Conservation (phyloP, 2,329 filamentous ascomycete species). For the Phaeosphaeriaceae sp. region DNA sequence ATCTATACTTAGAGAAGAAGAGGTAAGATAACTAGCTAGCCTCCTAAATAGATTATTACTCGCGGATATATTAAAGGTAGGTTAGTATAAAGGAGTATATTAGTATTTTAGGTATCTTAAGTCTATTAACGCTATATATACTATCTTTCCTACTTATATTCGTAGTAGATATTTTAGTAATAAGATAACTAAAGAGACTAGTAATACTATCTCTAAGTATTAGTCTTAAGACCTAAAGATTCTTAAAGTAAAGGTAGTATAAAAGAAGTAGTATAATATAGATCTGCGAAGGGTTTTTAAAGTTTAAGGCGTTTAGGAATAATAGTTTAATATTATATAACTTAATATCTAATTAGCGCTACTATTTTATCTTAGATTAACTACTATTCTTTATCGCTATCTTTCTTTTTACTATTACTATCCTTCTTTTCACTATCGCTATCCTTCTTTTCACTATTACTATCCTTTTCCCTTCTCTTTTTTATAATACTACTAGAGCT, state of each 20-base stretch:
- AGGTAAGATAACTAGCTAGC: not conserved
- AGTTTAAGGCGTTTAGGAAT: no score
- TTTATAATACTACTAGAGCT: no score
- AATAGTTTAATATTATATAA: no score
- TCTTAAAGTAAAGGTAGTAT: not conserved
- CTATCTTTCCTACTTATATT: not conserved
- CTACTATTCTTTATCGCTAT: no score
- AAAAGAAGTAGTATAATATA: not conserved
- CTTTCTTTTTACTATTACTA: no score
- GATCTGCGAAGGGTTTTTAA: not conserved
- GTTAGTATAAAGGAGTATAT: not conserved
- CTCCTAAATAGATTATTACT: not conserved
- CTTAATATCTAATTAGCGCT: no score
- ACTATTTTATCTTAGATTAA: no score
- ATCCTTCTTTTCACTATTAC: no score
- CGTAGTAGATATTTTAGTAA: not conserved
- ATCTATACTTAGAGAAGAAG: not conserved
- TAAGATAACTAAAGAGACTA: not conserved
- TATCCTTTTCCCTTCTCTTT: no score
- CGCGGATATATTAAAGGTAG: not conserved
- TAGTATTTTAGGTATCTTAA: not conserved
- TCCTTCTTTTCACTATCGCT: no score
- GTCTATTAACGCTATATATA: not conserved
- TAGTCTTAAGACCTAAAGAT: not conserved
- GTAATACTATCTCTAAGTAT: not conserved